Base-by-base conservation (phyloP, 2,329 filamentous ascomycete species). In the Knoxdaviesia capensis region DNA sequence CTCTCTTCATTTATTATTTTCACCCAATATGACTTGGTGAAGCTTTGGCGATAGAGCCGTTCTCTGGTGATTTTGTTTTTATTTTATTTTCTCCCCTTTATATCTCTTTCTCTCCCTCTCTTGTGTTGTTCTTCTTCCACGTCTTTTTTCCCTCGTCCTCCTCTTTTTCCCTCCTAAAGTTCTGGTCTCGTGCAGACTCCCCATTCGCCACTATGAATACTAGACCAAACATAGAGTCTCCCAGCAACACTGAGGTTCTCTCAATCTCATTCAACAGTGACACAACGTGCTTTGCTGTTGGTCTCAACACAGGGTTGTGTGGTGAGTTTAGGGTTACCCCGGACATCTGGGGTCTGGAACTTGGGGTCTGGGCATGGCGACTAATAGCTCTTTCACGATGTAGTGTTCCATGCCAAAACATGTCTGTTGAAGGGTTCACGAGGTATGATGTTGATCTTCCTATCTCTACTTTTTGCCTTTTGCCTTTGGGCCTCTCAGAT, bases 221-320 rank as follows among this genome's bases (percentile, higher is more conserved):
- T 37, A 73, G 88, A 45, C 81, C 80, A 41, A 74, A 82, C 44
- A 84, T 96, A 54, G 85, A 93, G 63, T 74, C 76, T 41, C 76
- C 82, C 11, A 70, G 69, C 37, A 74, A 77, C 42, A 79, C 81
- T 5, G 71, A 77, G 46, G 87, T 86, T 7, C 70, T 94, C 34
- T 92, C 84, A 9, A 75, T 80, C 38, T 75, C 81, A 6, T 94
- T 94, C 64, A 96, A 94, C 55, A 70, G 75, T 52, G 83, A 90
- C 56, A 74, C 74, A 49, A 87, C 75, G 51, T 87, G 80, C 54
- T 96, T 96, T 59, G 74, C 85, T 30, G 81, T 92, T 31, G 90
- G 85, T 6, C 66, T 94, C 6, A 82, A 93, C 54, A 77, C 77
- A 7, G 88, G 88, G 31, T 87, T 92, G 57, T 82, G 80, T 59